Base-by-base conservation (phyloP, 768 basidiomycete species). In the Gloeopeniophorella convolvens region DNA sequence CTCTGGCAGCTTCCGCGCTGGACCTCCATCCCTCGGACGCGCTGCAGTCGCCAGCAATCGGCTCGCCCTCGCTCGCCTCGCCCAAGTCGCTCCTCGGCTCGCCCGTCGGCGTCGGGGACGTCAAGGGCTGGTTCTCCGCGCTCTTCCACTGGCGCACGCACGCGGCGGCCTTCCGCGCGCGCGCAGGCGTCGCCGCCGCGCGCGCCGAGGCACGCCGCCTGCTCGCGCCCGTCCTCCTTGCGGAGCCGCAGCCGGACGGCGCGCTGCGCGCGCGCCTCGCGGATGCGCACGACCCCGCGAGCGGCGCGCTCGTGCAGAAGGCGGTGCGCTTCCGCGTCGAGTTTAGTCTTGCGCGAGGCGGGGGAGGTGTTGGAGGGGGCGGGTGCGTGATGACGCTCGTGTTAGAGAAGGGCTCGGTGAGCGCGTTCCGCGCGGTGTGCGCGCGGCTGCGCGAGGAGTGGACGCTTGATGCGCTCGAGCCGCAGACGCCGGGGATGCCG, bases 61-160 rank as follows among this genome's bases (percentile, higher is more conserved):
- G 71, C 9, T 80, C 83, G 8, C 79, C 81, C 8, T 69, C 70
- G 42, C 55, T 76, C 45, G 70, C 72, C 16, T 67, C 59, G 45
- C 72, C 56, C 51, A 69, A 54, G 23, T 64, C 62, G 20, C 69
- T 65, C 41, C 64, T 80, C 35, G 70, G 78, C 6, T 80, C 85
- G 13, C 85, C 85, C n/a, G 82, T 80, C n/a, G n/a, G n/a, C 9
- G 83, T 86, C 12, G 83, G 83, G 50, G 88, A 89, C 65, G 82
- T 89, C 67, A 87, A 85, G 63, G 87, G 85, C 28, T 96, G 94
- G 94, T 94, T 98, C 68, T 89, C 90, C 18, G 95, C 88, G 58
- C 72, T 98, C 26, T 97, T 98, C 73, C 88, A 83, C 66, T 96
- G 91, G 88, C 92, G 88, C 62, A 72, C 75, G 27, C 78, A 80